Conservation (phyloP, 768 basidiomycete genomes). For the Podaxis sp. region DNA sequence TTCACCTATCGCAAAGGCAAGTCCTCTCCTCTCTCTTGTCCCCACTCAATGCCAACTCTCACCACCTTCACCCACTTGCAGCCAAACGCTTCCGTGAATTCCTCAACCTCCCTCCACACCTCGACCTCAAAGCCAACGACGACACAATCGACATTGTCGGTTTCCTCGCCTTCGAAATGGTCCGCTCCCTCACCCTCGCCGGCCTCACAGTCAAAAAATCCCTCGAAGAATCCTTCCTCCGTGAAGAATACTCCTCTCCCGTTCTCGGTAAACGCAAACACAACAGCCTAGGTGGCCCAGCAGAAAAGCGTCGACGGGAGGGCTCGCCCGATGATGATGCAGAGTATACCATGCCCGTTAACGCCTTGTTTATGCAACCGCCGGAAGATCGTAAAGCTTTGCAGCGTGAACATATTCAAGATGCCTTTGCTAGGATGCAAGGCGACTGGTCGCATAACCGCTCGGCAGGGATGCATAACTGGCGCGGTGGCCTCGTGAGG, state of each 20-base stretch:
- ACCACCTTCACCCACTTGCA: conserved; percentile 27
- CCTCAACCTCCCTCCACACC: conserved; percentile 80
- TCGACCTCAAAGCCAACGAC: conserved; percentile 89
- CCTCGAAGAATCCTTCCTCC: conserved; percentile 68
- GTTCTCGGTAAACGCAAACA: conserved; percentile 72
- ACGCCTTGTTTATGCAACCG: conserved; percentile 78
- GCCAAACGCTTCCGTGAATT: conserved; percentile 96
- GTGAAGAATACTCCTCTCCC: conserved; percentile 66
- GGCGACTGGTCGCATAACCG: conserved; percentile 79
- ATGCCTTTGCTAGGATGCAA: conserved; percentile 91
- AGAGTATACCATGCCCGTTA: conserved; percentile 65
- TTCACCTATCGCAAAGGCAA: conserved; percentile 96
- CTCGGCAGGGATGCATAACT: conserved; percentile 86
- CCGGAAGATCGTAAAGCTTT: conserved; percentile 79
- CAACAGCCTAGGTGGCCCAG: conserved; percentile 40
- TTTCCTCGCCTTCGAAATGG: conserved; percentile 97
- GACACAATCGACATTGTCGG: conserved; percentile 97
- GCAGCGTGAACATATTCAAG: conserved; percentile 84
- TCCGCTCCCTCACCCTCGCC: conserved; percentile 86
- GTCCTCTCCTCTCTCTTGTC: neutral
- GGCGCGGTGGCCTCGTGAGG: conserved; percentile 81
- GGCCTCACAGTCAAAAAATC: conserved; percentile 83
- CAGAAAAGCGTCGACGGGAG: conserved; percentile 55
- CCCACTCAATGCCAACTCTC: neutral
- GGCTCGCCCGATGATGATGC: conserved; percentile 61